Evolutionary conservation across 345 rosid genomes (phyloP), one percentile per base, ranked within the genome.

Genomic region (Lepidium africanum): DNA sequence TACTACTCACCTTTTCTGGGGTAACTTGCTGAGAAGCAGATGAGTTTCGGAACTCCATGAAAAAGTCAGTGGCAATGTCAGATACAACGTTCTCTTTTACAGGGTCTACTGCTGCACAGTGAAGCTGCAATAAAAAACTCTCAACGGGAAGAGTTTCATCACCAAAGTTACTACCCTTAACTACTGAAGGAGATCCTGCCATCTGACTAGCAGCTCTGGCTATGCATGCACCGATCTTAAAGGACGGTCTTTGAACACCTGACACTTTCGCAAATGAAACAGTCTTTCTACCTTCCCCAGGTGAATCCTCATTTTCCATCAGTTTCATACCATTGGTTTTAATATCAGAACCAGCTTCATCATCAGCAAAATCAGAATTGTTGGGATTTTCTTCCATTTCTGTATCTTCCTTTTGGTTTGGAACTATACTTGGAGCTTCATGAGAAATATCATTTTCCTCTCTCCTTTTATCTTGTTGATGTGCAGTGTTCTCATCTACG

Each of bases 131-230:
- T 47, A 90, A 74, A 81, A 90, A 77, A 54, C 85, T 87, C 51
- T 84, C 85, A 40, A 83, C 77, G 43, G 92, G 85, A 21, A 87
- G 82, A 70, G 70, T 77, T 23, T 87, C 92, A 77, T 78, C 86
- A 23, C 60, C 82, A 10, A 68, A 70, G 75, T 67, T 79, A 77
- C 76, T 76, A 46, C 76, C 43, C 84, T 86, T 90, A 43, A 83
- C 36, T 42, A 85, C 80, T 71, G 85, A 79, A 3, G 90, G 82
- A 58, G 97, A 78, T 42, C 90, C 96, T 25, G 96, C 80, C 88
- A 93, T 83, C 76, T 87, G 96, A 82, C 92, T 93, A 0, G 97
- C 98, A 78, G 85, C 93, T 81, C 96, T 84, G 61, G 88, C 84
- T 63, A 93, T 88, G 80, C 98, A 82, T 48, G 84, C 97, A 23